Conservation (phyloP, 129 eudicot species). For the Ambrosia trifida region DNA sequence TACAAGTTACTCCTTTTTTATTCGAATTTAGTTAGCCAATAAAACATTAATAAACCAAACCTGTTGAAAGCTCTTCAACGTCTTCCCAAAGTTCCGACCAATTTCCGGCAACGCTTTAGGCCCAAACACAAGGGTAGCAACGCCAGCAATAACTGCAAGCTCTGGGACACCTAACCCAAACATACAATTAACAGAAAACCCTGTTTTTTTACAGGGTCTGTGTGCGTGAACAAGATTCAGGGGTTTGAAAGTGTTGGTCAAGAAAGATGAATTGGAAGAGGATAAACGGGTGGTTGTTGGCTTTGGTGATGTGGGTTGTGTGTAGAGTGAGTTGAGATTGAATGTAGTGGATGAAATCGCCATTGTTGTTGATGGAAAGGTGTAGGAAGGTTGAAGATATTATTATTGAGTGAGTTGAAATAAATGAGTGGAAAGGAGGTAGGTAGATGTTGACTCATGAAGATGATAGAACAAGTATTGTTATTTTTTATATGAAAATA, state of each 20-base stretch:
- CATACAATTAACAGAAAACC: constrained; percentile 54
- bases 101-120: constrained; percentile 87
- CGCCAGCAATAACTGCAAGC: constrained; percentile 86
- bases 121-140: constrained; percentile 80
- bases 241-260: constrained; percentile 29
- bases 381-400: not conserved
- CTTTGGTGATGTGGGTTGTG: constrained; percentile 12
- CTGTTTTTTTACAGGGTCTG: constrained; percentile 31
- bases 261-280: constrained; percentile 24
- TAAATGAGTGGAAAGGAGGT: constrained; percentile 14
- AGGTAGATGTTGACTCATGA: constrained; percentile 10
- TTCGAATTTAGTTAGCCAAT: too few relatives aligned
- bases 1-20: too few relatives aligned
- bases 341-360: constrained; percentile 24
- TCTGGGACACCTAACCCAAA: constrained; percentile 94
- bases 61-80: constrained; percentile 91
- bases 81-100: constrained; percentile 82
- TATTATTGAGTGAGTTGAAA: not conserved
- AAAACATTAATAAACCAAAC: constrained; percentile 15
- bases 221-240: constrained; percentile 11
- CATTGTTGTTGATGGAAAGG: constrained; percentile 28
- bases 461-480: constrained; percentile 7
- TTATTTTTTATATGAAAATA: not conserved
- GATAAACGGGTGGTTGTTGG: constrained; percentile 15
- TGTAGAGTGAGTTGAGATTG: constrained; percentile 10